Percentiles rank a stretch among this genome's conserved stretches.
These are phyloP conservation scores for Triticum monococcum DNA, from an alignment of 176 grass and related monocot genomes.

Conservation along the genomic window DNA sequence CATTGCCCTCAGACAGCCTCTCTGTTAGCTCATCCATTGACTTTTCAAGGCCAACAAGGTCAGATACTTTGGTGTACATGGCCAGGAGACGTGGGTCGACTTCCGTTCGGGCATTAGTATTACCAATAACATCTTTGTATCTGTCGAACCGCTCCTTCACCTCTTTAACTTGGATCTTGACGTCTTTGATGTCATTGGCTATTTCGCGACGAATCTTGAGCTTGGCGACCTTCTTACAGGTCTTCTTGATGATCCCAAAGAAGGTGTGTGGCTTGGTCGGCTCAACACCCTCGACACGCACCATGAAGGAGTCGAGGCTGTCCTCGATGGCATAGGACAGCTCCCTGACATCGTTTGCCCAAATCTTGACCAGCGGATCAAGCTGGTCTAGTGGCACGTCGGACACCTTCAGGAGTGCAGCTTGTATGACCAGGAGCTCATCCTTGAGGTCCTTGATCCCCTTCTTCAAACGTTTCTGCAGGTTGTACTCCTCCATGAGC, in stretches of 20 bases:
- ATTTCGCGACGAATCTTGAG: not conserved
- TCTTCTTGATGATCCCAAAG: not conserved
- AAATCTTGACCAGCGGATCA: not conserved
- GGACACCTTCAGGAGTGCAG: not conserved
- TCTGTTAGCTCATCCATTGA: not conserved
- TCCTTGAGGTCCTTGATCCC: not conserved
- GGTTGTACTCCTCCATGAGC: not conserved
- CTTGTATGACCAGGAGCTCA: not conserved
- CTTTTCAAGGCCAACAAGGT: not conserved
- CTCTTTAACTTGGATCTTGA: not conserved
- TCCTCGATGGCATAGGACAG: slow-evolving; percentile 18
- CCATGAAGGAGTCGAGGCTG: not conserved
- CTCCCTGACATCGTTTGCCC: not conserved
- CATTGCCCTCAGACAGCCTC: not conserved
- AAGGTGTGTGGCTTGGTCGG: not conserved
- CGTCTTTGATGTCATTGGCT: not conserved
- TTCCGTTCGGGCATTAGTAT: not conserved
- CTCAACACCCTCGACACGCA: not conserved
- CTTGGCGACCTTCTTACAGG: not conserved
- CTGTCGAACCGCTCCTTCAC: not conserved
- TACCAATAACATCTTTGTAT: not conserved
- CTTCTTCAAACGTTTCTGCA: not conserved
- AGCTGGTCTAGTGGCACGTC: not conserved
- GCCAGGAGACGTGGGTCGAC: not conserved
- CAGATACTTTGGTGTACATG: not conserved